Base-by-base conservation (phyloP, 1,284 basidiomycete species). In the Malassezia sympodialis region DNA sequence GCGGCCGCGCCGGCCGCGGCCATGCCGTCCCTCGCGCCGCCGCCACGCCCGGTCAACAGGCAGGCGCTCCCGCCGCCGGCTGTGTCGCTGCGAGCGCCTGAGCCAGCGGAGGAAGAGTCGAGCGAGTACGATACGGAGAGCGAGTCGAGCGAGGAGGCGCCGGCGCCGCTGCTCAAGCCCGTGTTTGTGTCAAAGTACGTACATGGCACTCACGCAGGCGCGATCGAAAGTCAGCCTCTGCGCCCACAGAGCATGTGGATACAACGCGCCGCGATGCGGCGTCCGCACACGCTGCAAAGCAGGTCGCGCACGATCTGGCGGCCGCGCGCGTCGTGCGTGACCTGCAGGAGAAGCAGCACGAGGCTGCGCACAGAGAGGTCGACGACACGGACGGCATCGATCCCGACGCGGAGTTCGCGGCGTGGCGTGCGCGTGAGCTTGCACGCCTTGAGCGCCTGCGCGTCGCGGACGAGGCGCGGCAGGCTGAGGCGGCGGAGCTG, bases 311-410 rank as follows among this genome's bases (percentile, higher is more conserved):
- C 62, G 82, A 87, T 62, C 77, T 93, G 63, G 89, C 91, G 6
- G 90, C 87, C 0, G 86, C 90, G 69, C 87, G 83, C 63, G 90
- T 94, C 66, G 80, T 80, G 56, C 81, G 87, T 15, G 87, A 89
- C 73, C 76, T 94, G 17, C 83, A 84, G 7, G 86, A 88, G 88
- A 88, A 80, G 86, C 91, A 76, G 86, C 87, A 62, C 62, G 84
- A 87, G 53, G 85, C 86, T 17, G 75, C 86, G 27, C 85, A 86
- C 14, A 51, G 47, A 1, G 90, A 96, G 58, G 81, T 98, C 0
- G 91, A 96, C 77, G 94, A 98, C 75, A 87, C 88, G 1, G 94
- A 99, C 70, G 91, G 87, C 1, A 73, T 91, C 44, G 91, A 98
- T 69, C 88, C 90, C 1, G 81, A 82, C 23, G 85, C 77, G 46